Evolutionary conservation across 805 yeast species (phyloP).

Genomic region (Kodamaea fukazawae): DNA sequence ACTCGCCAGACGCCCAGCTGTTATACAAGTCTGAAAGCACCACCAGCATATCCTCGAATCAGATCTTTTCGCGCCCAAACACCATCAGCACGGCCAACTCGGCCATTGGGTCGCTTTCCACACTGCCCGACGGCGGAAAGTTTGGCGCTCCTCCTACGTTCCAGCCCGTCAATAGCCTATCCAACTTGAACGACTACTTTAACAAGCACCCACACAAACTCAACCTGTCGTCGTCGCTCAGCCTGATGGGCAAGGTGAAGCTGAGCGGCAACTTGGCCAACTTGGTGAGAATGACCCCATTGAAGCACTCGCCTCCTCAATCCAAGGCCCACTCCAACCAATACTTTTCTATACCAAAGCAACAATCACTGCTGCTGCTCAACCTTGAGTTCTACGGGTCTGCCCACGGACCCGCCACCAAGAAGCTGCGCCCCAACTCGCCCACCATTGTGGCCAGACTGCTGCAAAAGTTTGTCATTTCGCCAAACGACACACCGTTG

Average conservation of each 20-base stretch:
- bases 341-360: conserved; percentile 21
- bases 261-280: conserved; percentile 20
- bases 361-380: conserved; percentile 30
- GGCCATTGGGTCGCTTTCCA: conserved; percentile 27
- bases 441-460: conserved; percentile 24
- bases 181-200: conserved; percentile 35
- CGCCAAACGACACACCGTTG: conserved; percentile 47
- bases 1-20: neutral
- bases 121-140: conserved; percentile 25
- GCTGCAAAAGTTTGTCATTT: conserved; percentile 11
- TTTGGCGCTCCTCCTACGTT: conserved; percentile 8
- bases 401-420: conserved; percentile 16
- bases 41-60: conserved; percentile 23
- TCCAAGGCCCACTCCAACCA: conserved; percentile 10
- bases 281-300: conserved; percentile 45
- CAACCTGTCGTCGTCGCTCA: conserved; percentile 18
- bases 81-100: conserved; percentile 24
- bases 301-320: conserved; percentile 21
- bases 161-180: conserved; percentile 17
- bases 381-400: conserved; percentile 33
- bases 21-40: conserved; percentile 25
- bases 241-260: conserved; percentile 24
- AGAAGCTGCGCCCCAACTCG: conserved; percentile 49
- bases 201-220: conserved; percentile 18
- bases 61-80: conserved; percentile 25